Evolutionary conservation across 176 grass and related monocot species (phyloP), one percentile per base, ranked within the genome.

Genomic region (Alopecurus myosuroides): DNA sequence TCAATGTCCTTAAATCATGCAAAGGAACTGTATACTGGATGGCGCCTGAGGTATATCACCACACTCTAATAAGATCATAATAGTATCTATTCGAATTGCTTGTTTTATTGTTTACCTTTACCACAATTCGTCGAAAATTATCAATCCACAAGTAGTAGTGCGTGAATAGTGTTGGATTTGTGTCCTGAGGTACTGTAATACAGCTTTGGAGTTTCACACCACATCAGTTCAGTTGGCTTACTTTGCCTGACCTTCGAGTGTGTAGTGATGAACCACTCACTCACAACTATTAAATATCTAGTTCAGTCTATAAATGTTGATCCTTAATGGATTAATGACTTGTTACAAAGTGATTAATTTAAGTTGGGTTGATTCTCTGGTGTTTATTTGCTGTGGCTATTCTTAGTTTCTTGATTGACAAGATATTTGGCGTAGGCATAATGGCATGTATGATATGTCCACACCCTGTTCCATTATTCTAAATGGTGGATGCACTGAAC

Each of bases 21-120:
- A 96, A 89, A 91, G 97, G 97, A 89, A 99, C 94, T 77, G 97
- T 97, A 60, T 99, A 91, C 74, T 99, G 94, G 97, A 99, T 99
- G 97, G 97, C 97, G 84, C 97, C 97, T 48, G 97, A 99, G 97
- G 97, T 99, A 94, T 84, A 42, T 10, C 39, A 84, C 46, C 37
- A 74, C 77, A 46, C 67, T 44, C 58, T 65, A 55, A 55, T 83
- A 33, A 45, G 12, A 52, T 81, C 17, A 57, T 41, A 87, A 31
- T 22, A 83, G 44, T 62, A 22, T 62, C 40, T 83, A 52, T 62
- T 76, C 2, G 29, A 72, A 65, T 72, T 53, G 6, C 15, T 84
- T 78, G 79, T n/a, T n/a, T n/a, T n/a, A n/a, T n/a, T n/a, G n/a
- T 82, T 61, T 23, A 53, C 22, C n/a, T 64, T 46, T 17, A 13